Conservation (phyloP, 2,329 filamentous ascomycete species). For the Cladosporium sp. region DNA sequence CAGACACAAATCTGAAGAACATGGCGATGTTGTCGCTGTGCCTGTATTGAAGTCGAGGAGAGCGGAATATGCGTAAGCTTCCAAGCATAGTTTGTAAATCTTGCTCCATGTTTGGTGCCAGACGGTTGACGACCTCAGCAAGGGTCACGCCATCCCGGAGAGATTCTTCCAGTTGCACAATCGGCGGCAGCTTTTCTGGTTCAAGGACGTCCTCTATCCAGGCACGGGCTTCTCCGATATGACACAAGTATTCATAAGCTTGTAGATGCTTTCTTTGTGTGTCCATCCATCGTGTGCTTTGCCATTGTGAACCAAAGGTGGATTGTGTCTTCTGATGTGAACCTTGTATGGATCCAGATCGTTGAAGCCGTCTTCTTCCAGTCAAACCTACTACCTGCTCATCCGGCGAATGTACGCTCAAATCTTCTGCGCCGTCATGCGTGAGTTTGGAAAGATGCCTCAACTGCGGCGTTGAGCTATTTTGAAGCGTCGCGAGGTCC, state of each 20-base stretch:
- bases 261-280: slow-evolving; percentile 94
- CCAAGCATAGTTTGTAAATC: slow-evolving; percentile 28
- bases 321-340: slow-evolving; percentile 45
- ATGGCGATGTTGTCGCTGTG: slow-evolving; percentile 98
- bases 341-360: slow-evolving; percentile 51
- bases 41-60: slow-evolving; percentile 81
- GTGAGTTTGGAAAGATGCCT: slow-evolving; percentile 78
- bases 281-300: slow-evolving; percentile 98
- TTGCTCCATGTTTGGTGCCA: slow-evolving; percentile 70
- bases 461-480: slow-evolving; percentile 85
- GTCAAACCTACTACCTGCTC: slow-evolving; percentile 86
- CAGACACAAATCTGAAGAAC: slow-evolving; percentile 90
- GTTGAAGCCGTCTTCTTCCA: slow-evolving; percentile 77
- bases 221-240: slow-evolving; percentile 97
- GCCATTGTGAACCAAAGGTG: slow-evolving; percentile 30
- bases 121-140: slow-evolving; percentile 85
- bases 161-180: slow-evolving; percentile 89
- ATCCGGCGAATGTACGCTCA: slow-evolving; percentile 69
- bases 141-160: slow-evolving; percentile 89
- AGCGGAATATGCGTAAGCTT: slow-evolving; percentile 69
- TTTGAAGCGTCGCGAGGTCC: slow-evolving; percentile 76
- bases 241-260: slow-evolving; percentile 97
- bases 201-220: slow-evolving; percentile 91
- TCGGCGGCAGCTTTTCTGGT: slow-evolving; percentile 78
- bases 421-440: slow-evolving; percentile 71